These are phyloP conservation scores for Adansonia madagascariensis DNA, from an alignment of 441 rosid species.

Conservation along the genomic window DNA sequence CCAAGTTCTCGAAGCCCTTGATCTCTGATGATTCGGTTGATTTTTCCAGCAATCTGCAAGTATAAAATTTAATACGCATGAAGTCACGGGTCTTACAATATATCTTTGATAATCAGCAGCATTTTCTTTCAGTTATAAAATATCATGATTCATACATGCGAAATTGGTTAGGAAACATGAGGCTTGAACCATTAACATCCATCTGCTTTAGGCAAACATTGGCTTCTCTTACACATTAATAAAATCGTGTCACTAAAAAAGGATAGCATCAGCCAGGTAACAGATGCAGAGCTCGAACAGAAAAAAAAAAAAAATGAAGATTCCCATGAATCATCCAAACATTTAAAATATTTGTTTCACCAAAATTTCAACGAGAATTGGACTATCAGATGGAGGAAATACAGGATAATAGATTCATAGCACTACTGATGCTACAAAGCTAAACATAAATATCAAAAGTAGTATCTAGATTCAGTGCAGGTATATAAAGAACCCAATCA, in stretches of 20 bases:
- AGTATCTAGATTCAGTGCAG: background rate
- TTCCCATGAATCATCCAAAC: slow-evolving; percentile 1
- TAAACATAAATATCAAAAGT: slow-evolving; percentile 15
- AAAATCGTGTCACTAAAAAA: background rate
- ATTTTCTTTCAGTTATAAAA: slow-evolving; percentile 15
- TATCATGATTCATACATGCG: slow-evolving; percentile 2
- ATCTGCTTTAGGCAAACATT: background rate
- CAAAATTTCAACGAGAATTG: background rate
- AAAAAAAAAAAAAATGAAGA: background rate
- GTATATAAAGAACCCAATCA: background rate
- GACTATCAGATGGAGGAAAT: background rate
- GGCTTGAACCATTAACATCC: slow-evolving; percentile 10
- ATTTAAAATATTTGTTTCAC: slow-evolving; percentile 13
- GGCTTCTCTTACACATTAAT: slow-evolving; percentile 14
- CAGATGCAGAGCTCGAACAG: background rate
- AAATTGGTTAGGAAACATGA: slow-evolving; percentile 17
- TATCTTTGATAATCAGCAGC: slow-evolving; percentile 3
- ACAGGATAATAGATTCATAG: background rate
- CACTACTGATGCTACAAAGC: background rate
- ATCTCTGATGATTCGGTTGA: slow-evolving; percentile 78
- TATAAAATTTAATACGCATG: slow-evolving; percentile 31
- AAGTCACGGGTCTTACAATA: background rate
- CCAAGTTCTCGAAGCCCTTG: slow-evolving; percentile 85
- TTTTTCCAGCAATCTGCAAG: slow-evolving; percentile 84
- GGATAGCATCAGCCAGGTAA: background rate